Evolutionary conservation across 2,329 filamentous ascomycete genomes (phyloP).

Genomic region (Penicillium expansum): DNA sequence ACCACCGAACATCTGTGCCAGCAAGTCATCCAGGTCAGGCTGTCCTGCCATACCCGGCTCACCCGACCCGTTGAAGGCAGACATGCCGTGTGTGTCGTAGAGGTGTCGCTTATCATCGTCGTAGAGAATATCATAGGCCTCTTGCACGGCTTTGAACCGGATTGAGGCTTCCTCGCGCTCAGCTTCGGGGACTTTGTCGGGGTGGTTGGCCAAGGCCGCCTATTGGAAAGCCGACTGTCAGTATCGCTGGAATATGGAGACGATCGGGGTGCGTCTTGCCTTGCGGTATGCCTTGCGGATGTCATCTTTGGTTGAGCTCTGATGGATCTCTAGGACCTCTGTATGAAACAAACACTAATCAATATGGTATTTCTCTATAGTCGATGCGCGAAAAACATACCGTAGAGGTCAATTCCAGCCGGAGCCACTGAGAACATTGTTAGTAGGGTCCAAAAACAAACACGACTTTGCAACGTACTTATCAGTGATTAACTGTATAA

Average conservation of each 20-base stretch:
- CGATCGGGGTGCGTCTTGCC: conserved; percentile 49
- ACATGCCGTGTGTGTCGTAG: conserved; percentile 95
- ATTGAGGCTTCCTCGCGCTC: conserved; percentile 81
- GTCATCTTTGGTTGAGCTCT: conserved; percentile 69
- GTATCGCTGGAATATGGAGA: not conserved
- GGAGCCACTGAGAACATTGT: conserved; percentile 33
- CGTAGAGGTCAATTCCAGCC: conserved; percentile 58
- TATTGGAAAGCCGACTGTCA: conserved; percentile 37
- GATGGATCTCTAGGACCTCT: conserved; percentile 79
- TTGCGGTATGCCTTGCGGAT: conserved; percentile 97
- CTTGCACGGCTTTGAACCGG: conserved; percentile 87
- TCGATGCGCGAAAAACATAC: conserved; percentile 41
- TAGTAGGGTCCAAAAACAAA: conserved; percentile 16
- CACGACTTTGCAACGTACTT: not conserved
- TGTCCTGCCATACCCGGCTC: conserved; percentile 62
- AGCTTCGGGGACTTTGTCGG: conserved; percentile 89
- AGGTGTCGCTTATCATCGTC: conserved; percentile 90
- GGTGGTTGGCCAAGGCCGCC: conserved; percentile 85
- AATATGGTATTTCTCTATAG: not conserved
- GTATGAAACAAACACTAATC: conserved; percentile 12
- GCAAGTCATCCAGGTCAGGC: conserved; percentile 81
- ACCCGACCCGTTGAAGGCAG: conserved; percentile 79
- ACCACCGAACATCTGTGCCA: conserved; percentile 79
- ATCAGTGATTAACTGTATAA: not conserved
- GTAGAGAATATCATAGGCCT: conserved; percentile 96